Conservation (phyloP, 345 rosid species). For the Rhodamnia argentea region DNA sequence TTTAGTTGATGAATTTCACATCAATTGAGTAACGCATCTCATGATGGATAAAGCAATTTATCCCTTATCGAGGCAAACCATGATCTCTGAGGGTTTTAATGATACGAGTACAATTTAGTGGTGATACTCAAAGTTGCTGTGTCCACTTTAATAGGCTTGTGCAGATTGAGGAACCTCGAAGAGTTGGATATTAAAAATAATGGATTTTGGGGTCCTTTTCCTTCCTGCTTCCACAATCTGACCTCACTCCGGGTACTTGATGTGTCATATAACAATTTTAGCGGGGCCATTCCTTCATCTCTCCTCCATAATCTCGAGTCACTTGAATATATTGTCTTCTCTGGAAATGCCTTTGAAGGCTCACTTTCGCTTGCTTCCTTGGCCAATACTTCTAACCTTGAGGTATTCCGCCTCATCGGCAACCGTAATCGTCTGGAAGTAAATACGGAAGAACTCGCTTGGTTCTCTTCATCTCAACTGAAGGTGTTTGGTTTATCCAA, state of each 20-base stretch:
- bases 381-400: neutral
- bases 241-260: neutral
- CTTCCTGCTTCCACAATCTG: neutral
- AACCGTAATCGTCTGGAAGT: neutral
- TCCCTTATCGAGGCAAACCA: too few species aligned
- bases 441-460: neutral
- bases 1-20: too few species aligned
- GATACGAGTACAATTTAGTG: neutral
- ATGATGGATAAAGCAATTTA: too few species aligned
- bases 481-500: neutral
- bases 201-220: neutral
- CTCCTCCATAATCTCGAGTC: neutral
- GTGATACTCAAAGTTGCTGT: neutral
- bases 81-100: neutral
- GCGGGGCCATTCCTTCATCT: neutral
- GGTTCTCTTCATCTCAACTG: neutral
- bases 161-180: neutral
- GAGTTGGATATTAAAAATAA: neutral
- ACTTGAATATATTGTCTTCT: neutral
- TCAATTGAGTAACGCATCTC: too few species aligned
- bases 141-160: neutral
- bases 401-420: neutral
- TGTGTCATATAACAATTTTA: neutral
- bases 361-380: neutral
- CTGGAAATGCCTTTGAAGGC: neutral